Evolutionary conservation across 805 yeast species (phyloP), one percentile per base, ranked within the genome.

Genomic region (Starmerella riodocensis): DNA sequence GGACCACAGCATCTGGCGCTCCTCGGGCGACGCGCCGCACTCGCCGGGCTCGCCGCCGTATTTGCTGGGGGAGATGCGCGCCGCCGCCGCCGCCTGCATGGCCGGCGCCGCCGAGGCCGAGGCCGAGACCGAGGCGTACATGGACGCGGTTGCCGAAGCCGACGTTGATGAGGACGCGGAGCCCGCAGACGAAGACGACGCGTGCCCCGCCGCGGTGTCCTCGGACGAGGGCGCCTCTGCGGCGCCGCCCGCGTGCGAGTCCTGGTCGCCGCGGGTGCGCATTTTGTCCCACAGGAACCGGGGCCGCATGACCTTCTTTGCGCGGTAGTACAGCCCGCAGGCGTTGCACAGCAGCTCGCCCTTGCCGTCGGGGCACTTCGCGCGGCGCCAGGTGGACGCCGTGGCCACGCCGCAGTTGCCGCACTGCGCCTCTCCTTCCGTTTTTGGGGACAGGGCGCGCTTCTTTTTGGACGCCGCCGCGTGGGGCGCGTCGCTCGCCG

Each of bases 281-380:
- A 36, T 26, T 18, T 42, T 37, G n/a, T 40, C 45, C 61, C 61
- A 57, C n/a, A 50, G 42, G 28, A 43, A 38, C n/a, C 43, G 41
- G 4, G 61, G 61, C 14, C 61, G 49, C 60, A 56, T 56, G 20
- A 44, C 42, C 20, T 48, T 46, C 37, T 57, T 53, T 14, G 49
- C 40, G 32, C 45, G 40, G 40, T 46, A 53, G 42, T 54, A 57
- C n/a, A 57, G 39, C 6, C 61, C 61, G 34, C 61, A 57, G n/a
- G 61, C 53, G 29, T 53, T 53, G 36, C 57, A 53, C 28, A 54
- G 45, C 17, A 30, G 38, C 39, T 36, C 37, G 9, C 45, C 40
- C 18, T 29, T 32, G 29, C 41, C 44, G 18, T 42, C 45, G 17
- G 42, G 38, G 33, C 32, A 23, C 20, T 32, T 26, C 5, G 43